Base-by-base conservation (phyloP, 2,329 filamentous ascomycete genomes). In the Fusarium musae region DNA sequence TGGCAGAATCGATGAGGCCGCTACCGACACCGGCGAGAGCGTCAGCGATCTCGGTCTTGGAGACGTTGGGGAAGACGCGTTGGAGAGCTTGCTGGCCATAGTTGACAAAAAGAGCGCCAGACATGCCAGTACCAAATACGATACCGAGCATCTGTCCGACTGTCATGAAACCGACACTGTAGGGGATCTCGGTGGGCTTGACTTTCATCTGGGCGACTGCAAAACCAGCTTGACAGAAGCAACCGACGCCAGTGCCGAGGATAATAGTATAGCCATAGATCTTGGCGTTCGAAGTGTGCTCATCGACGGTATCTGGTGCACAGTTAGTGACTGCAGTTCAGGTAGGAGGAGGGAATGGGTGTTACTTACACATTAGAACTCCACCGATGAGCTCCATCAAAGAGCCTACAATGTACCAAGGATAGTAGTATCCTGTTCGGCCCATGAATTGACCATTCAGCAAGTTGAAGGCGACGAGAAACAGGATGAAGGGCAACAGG, bases 101-200 rank as follows among this genome's bases (percentile, higher is more conserved):
- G 28, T 67, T 67, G 28, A 67, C 36, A 2, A 67, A 67, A 9
- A 67, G 1, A 3, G 60, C 64, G 19, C 64, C 60, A 1, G 60
- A 67, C 64, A 67, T 67, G 8, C 64, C 60, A 9, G 64, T 67
- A 1, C 64, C 64, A 16, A 67, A 67, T 4, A 67, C 64, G 4
- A 67, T 67, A 11, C 64, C 64, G 6, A 64, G 37, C 64, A 67
- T 67, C 16, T 67, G 64, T 4, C 64, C 64, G 26, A 64, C 64
- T 19, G 64, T 67, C 64, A 67, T 67, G 16, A 67, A 67, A 5
- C 64, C 60, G 26, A 67, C 64, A n/a, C 60, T 67, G 12, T 64
- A 64, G 6, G 64, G 60, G 4, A 67, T 59, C 15, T 67, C 64
- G 15, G 17, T 28, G 3, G 64, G 28, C 3, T 59, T 19, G 0